phyloP scores from a whole-genome alignment of 345 rosid genomes.

The Corymbia maculata region DNA sequence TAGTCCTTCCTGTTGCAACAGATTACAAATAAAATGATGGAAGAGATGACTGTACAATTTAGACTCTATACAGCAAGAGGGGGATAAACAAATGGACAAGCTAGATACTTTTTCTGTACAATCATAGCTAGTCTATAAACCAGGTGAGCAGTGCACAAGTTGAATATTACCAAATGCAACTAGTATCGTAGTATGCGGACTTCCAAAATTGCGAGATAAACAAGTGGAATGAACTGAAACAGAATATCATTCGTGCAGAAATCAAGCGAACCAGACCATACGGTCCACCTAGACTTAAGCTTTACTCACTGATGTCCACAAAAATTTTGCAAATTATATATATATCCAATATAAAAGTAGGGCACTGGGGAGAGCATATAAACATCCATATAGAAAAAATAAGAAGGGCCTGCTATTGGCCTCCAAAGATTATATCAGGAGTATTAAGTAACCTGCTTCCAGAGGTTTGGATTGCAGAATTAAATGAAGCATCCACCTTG shows the following conservation, averaged over 20 bases:
- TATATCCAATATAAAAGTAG: not conserved
- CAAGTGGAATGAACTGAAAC: not conserved
- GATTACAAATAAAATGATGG: not conserved
- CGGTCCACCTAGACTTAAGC: not conserved
- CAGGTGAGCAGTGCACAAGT: not conserved
- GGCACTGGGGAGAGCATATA: not conserved
- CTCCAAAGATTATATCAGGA: not conserved
- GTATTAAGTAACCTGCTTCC: not conserved
- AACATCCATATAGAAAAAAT: not conserved
- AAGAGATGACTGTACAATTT: not conserved
- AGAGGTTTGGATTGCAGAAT: not conserved
- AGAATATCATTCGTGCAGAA: not conserved
- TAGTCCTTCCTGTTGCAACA: not conserved
- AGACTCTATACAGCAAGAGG: not conserved
- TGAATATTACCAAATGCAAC: not conserved
- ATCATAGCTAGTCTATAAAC: not conserved
- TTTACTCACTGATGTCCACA: not conserved
- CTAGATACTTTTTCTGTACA: not conserved
- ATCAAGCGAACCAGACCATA: not conserved
- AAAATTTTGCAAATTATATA: not conserved
- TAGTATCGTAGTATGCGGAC: not conserved
- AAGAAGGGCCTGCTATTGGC: not conserved
- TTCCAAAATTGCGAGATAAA: not conserved
- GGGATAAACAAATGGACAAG: not conserved
- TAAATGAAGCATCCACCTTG: not conserved